These are phyloP conservation scores for Spathaspora sp. DNA, from an alignment of 805 yeast species.

Conservation along the genomic window DNA sequence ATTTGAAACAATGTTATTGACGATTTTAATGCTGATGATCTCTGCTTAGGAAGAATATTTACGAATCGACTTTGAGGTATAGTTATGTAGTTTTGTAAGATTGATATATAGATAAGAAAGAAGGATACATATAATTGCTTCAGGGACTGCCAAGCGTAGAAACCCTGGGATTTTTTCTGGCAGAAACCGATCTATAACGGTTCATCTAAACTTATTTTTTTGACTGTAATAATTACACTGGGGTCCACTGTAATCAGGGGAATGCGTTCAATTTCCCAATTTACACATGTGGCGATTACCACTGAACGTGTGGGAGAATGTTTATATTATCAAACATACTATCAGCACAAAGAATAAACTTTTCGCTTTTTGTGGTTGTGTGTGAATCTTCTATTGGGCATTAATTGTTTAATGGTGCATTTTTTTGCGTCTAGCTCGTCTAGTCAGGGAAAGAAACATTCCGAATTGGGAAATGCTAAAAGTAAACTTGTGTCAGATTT, in stretches of 20 bases:
- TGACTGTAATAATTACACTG: no score
- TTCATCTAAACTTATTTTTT: no score
- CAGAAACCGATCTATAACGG: no score
- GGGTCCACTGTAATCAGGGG: background rate
- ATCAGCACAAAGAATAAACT: background rate
- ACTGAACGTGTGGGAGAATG: background rate
- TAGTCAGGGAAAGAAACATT: background rate
- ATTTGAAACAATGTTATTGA: background rate
- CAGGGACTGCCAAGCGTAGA: no score
- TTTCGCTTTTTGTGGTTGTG: background rate
- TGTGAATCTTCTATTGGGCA: background rate
- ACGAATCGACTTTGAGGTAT: background rate
- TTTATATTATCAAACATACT: background rate
- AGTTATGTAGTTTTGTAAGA: background rate
- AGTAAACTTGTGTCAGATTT: background rate
- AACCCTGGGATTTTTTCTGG: no score
- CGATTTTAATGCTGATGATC: background rate
- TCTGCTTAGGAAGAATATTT: background rate
- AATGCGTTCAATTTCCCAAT: background rate
- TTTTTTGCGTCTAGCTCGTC: background rate
- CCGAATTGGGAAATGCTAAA: background rate
- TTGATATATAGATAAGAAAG: background rate
- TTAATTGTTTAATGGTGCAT: background rate
- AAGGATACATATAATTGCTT: background rate
- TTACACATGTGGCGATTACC: background rate